Percentiles rank a stretch among this genome's conserved stretches.
phyloP scores from a whole-genome alignment of 306 rosid genomes.

The Vigna angularis region DNA sequence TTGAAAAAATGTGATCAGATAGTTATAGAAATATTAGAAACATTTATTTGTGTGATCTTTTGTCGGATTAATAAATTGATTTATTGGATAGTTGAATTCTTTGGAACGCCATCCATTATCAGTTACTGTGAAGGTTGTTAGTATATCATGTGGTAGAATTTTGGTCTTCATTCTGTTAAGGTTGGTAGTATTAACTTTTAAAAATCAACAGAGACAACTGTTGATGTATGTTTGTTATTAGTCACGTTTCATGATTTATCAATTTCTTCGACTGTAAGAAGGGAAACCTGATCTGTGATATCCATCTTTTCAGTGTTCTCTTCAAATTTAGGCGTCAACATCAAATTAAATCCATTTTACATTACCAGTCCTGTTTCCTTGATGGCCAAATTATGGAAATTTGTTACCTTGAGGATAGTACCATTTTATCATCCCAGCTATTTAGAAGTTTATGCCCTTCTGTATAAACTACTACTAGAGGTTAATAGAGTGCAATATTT shows the following conservation, averaged over 20 bases:
- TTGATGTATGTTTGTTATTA: slow-evolving; percentile 19
- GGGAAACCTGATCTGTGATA: slow-evolving; percentile 11
- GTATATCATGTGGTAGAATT: background rate
- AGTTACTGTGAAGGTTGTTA: slow-evolving; percentile 7
- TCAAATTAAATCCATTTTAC: background rate
- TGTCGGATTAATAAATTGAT: slow-evolving; percentile 10
- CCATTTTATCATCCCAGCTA: background rate
- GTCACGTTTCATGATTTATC: too few species aligned
- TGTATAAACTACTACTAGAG: background rate
- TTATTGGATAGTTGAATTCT: slow-evolving; percentile 25
- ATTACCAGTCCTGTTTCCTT: slow-evolving; percentile 4
- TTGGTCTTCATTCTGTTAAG: background rate
- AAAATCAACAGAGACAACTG: background rate
- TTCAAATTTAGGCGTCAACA: slow-evolving; percentile 10
- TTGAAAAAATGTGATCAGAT: slow-evolving; percentile 3
- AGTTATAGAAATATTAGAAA: background rate
- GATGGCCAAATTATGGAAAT: slow-evolving; percentile 1
- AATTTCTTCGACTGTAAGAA: background rate
- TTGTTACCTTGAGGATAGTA: background rate
- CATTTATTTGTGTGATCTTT: slow-evolving; percentile 9
- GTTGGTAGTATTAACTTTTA: background rate
- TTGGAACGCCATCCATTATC: background rate
- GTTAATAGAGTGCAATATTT: background rate
- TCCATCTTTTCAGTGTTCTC: background rate
- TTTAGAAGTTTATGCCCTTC: background rate